Evolutionary conservation across 768 basidiomycete species (phyloP).

Genomic region (Auricularia cornea): DNA sequence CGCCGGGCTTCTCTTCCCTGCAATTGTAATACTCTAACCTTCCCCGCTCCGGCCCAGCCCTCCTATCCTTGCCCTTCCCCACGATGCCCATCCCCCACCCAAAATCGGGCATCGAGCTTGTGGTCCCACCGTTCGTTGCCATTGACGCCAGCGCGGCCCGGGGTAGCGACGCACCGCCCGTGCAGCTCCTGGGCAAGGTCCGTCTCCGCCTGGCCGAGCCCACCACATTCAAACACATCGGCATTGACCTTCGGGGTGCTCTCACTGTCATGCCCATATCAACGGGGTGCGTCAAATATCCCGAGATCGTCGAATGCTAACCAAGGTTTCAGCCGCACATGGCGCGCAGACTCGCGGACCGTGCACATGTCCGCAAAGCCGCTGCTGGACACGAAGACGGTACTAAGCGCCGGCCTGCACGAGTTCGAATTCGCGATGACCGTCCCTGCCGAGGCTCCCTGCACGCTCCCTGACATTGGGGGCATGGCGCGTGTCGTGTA

Average conservation of each 20-base stretch:
- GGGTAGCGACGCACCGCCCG: slow-evolving; percentile 76
- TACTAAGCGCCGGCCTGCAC: slow-evolving; percentile 92
- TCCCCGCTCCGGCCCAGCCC: too few species aligned
- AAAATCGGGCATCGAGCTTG: background rate
- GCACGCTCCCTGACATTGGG: slow-evolving; percentile 27
- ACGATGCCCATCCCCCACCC: too few species aligned
- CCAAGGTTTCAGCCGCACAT: slow-evolving; percentile 22
- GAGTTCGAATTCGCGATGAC: slow-evolving; percentile 86
- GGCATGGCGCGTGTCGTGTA: slow-evolving; percentile 56
- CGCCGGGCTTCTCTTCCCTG: too few species aligned
- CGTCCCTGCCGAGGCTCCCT: slow-evolving; percentile 78
- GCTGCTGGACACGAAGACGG: slow-evolving; percentile 72
- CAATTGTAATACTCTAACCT: too few species aligned
- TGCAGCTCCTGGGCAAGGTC: slow-evolving; percentile 71
- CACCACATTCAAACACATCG: slow-evolving; percentile 81
- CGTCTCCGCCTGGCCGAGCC: slow-evolving; percentile 71
- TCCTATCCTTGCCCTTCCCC: too few species aligned
- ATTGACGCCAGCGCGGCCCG: background rate
- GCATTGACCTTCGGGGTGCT: slow-evolving; percentile 65
- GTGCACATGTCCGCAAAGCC: slow-evolving; percentile 55
- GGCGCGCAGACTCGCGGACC: slow-evolving; percentile 76
- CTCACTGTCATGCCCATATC: background rate
- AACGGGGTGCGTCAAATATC: background rate
- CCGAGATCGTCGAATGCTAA: background rate
- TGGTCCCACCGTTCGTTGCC: background rate